Conservation (phyloP, 2,329 filamentous ascomycete genomes). For the Colletotrichum brevisporum region DNA sequence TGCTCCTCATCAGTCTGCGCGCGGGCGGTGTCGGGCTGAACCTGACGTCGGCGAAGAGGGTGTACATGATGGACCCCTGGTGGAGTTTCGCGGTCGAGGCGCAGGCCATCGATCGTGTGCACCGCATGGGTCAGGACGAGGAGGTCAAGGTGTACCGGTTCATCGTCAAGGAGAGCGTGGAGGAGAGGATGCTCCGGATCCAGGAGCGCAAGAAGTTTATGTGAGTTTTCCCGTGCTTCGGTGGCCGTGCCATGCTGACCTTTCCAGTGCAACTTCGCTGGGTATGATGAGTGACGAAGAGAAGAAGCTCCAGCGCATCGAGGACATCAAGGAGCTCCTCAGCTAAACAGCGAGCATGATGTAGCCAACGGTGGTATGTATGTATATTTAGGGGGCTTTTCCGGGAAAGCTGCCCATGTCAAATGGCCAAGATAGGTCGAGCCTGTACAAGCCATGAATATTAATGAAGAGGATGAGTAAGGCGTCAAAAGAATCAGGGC, state of each 20-base stretch:
- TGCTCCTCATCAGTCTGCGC: constrained; percentile 86
- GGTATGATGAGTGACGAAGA: constrained; percentile 97
- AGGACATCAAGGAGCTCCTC: constrained; percentile 93
- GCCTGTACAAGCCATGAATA: neutral
- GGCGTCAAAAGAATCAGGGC: neutral
- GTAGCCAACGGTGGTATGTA: constrained; percentile 4
- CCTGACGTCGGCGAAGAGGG: constrained; percentile 86
- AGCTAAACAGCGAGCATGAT: constrained; percentile 59
- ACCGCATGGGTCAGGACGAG: constrained; percentile 93
- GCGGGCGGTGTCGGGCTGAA: constrained; percentile 97
- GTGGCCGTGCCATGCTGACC: constrained; percentile 6
- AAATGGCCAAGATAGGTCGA: neutral
- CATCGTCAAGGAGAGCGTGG: constrained; percentile 90
- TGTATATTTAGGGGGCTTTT: neutral
- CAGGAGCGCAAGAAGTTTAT: constrained; percentile 98
- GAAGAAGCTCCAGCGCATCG: constrained; percentile 89
- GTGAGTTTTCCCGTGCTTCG: constrained; percentile 65
- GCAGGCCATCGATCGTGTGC: constrained; percentile 97
- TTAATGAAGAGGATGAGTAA: constrained; percentile 1
- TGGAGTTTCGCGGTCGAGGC: constrained; percentile 98
- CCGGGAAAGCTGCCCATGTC: neutral
- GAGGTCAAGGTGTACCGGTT: constrained; percentile 91
- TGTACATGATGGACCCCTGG: constrained; percentile 99
- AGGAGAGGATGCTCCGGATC: constrained; percentile 93
- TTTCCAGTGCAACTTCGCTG: constrained; percentile 84